Evolutionary conservation across 1,139 yeast genomes (phyloP).

Genomic region (Entelexis paramagnoliae): DNA sequence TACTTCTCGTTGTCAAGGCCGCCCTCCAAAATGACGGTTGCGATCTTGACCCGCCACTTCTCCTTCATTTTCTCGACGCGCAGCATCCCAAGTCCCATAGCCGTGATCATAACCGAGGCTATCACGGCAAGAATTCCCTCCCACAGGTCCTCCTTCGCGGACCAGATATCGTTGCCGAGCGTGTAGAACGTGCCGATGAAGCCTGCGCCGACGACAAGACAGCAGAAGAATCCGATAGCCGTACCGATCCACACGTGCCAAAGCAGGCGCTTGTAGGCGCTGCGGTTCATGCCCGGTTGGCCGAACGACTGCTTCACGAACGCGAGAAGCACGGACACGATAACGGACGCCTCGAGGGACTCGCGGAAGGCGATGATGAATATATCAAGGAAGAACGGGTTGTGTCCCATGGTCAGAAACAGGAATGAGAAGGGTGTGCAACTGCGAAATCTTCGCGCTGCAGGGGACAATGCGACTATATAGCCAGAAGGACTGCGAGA

Average conservation of each 20-base stretch:
- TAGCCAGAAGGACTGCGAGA: neutral
- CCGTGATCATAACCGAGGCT: slow-evolving; percentile 71
- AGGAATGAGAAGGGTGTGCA: neutral
- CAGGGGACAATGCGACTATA: neutral
- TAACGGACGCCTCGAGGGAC: slow-evolving; percentile 78
- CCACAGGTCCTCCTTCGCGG: slow-evolving; percentile 80
- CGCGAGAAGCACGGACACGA: slow-evolving; percentile 79
- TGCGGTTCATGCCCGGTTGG: slow-evolving; percentile 39
- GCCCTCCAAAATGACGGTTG: slow-evolving; percentile 51
- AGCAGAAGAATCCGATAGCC: slow-evolving; percentile 54
- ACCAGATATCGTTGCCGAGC: slow-evolving; percentile 74
- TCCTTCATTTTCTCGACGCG: slow-evolving; percentile 83
- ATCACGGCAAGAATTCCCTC: slow-evolving; percentile 80
- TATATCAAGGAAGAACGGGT: slow-evolving; percentile 37
- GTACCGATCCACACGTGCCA: slow-evolving; percentile 79
- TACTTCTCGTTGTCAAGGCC: slow-evolving; percentile 28
- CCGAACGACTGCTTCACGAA: slow-evolving; percentile 81
- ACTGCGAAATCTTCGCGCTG: neutral
- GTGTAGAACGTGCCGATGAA: slow-evolving; percentile 78
- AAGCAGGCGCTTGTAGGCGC: slow-evolving; percentile 49
- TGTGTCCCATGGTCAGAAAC: slow-evolving; percentile 13
- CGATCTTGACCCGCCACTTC: slow-evolving; percentile 85
- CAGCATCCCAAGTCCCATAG: slow-evolving; percentile 89
- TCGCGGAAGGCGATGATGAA: slow-evolving; percentile 88
- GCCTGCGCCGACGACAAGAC: slow-evolving; percentile 70